Evolutionary conservation across 2,329 filamentous ascomycete genomes (phyloP).

Genomic region (Sporothrix sp.): DNA sequence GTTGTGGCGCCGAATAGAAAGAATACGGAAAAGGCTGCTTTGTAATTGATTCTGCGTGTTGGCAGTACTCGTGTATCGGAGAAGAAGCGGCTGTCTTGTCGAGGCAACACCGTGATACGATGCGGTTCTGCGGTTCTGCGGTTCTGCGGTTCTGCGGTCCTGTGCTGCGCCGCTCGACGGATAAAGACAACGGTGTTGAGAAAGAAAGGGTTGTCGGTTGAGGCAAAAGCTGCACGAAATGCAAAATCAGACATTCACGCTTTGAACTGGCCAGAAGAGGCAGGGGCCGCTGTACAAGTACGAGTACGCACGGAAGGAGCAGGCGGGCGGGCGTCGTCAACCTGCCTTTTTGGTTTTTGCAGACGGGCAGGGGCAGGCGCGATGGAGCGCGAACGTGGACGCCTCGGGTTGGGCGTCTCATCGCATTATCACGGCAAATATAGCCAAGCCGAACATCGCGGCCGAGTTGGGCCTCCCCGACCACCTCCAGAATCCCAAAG

Average conservation of each 20-base stretch:
- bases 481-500: too few species aligned
- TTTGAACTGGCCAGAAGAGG: not conserved
- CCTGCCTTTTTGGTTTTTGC: not conserved
- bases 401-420: constrained; percentile 1
- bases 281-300: not conserved
- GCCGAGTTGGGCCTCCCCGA: too few species aligned
- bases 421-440: not conserved
- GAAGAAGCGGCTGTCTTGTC: too few species aligned
- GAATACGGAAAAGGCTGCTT: not conserved
- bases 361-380: not conserved
- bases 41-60: not conserved
- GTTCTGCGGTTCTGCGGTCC: too few species aligned
- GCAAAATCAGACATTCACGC: not conserved
- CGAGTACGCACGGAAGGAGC: not conserved
- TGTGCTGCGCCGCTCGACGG: too few species aligned
- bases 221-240: not conserved
- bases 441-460: not conserved
- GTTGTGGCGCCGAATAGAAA: too few species aligned
- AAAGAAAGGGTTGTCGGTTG: not conserved
- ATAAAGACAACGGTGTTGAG: not conserved
- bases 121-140: too few species aligned
- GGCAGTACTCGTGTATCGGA: too few species aligned
- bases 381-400: constrained; percentile 21
- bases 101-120: not conserved
- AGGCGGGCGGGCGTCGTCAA: not conserved